These are phyloP conservation scores for Saprolegnia parasitica DNA, from an alignment of 352 stramenopile species.

Conservation along the genomic window DNA sequence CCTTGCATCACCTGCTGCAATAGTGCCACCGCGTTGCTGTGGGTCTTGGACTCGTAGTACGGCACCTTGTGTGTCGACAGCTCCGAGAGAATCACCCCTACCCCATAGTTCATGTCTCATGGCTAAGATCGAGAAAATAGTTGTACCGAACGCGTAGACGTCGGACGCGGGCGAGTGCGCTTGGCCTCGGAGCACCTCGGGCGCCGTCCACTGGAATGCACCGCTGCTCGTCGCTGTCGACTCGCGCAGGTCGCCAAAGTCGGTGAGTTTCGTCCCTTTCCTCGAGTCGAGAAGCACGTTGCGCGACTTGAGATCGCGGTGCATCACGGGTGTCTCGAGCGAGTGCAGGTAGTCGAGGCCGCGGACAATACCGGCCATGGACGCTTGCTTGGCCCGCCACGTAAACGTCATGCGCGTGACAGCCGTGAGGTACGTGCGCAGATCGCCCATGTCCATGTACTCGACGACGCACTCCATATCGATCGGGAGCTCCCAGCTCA, in stretches of 20 bases:
- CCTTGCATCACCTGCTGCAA: background rate
- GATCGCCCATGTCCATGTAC: slow-evolving; percentile 47
- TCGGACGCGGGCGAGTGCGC: slow-evolving; percentile 50
- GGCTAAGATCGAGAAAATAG: background rate
- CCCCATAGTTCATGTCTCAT: background rate
- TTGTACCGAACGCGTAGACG: slow-evolving; percentile 54
- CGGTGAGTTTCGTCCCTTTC: slow-evolving; percentile 40
- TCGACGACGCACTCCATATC: slow-evolving; percentile 47
- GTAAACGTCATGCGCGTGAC: slow-evolving; percentile 25
- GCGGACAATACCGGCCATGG: slow-evolving; percentile 37
- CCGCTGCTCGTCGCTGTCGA: slow-evolving; percentile 41
- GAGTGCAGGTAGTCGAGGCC: slow-evolving; percentile 45
- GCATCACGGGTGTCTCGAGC: slow-evolving; percentile 32
- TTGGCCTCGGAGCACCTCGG: slow-evolving; percentile 56
- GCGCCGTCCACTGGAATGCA: slow-evolving; percentile 68
- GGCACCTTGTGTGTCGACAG: background rate
- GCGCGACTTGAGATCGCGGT: slow-evolving; percentile 44
- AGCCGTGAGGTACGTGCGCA: slow-evolving; percentile 39
- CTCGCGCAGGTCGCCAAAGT: slow-evolving; percentile 40
- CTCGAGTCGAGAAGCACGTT: slow-evolving; percentile 40
- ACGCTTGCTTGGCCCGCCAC: slow-evolving; percentile 27
- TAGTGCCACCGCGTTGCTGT: background rate
- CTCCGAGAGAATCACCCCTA: slow-evolving; percentile 7
- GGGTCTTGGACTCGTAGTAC: background rate
- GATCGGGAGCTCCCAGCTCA: slow-evolving; percentile 46